Evolutionary conservation across 768 basidiomycete species (phyloP).

Genomic region (Auriculariales sp.): DNA sequence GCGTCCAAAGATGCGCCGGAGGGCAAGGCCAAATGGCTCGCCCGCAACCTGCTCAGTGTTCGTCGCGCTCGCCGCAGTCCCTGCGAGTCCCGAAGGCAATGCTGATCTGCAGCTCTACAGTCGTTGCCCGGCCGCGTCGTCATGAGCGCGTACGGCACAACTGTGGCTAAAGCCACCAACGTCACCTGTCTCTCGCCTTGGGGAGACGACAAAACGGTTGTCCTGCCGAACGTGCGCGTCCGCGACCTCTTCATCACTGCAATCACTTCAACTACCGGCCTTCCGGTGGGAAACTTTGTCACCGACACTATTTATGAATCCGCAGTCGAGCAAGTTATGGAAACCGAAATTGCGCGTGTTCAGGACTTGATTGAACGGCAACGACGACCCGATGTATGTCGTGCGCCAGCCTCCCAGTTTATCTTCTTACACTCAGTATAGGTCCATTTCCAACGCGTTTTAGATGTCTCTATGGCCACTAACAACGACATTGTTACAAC

Average conservation of each 20-base stretch:
- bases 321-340: neutral
- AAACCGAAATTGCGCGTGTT: slow-evolving; percentile 14
- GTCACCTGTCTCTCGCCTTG: slow-evolving; percentile 50
- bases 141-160: slow-evolving; percentile 46
- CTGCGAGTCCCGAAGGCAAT: too few relatives aligned
- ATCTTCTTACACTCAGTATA: too few relatives aligned
- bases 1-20: too few relatives aligned
- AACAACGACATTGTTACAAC: slow-evolving; percentile 40
- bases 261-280: slow-evolving; percentile 41
- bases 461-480: too few relatives aligned
- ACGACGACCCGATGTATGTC: slow-evolving; percentile 31
- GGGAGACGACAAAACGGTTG: slow-evolving; percentile 48
- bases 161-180: slow-evolving; percentile 41
- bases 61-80: too few relatives aligned
- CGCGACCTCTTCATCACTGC: slow-evolving; percentile 49
- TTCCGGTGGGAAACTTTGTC: too few relatives aligned
- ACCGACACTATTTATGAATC: neutral
- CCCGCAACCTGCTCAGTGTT: too few relatives aligned
- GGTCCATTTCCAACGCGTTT: too few relatives aligned
- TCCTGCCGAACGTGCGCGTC: slow-evolving; percentile 52
- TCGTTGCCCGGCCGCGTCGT: slow-evolving; percentile 49
- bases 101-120: slow-evolving; percentile 22
- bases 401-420: slow-evolving; percentile 35
- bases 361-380: slow-evolving; percentile 39
- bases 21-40: too few relatives aligned